Base-by-base conservation (phyloP, 805 yeast genomes). In the Lipomyces japonicus region DNA sequence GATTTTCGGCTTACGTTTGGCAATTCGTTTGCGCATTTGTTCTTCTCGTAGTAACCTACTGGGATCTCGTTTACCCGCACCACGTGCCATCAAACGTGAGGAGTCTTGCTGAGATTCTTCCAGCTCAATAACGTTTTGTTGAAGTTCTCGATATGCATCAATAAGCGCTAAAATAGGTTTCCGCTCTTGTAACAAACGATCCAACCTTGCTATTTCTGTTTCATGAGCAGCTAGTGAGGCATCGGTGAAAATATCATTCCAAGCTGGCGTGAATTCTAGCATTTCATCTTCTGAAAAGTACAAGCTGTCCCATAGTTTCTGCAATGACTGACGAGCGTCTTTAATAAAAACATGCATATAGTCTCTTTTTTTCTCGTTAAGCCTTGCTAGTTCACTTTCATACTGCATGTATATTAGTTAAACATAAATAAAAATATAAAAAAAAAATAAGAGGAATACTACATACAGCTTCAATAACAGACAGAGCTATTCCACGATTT, bases 31-130 rank as follows among this genome's bases (percentile, higher is more conserved):
- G 48, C 97, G 71, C 35, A 81, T 71, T 61, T 76, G 82, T 63
- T 89, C 96, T 64, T 91, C 98, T 50, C 83, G 77, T 50, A 85
- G 72, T 51, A 91, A 70, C 22, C 90, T 82, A 53, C 81, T 82
- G 56, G 91, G 90, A 43, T 67, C 71, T 2, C 68, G 58, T 5
- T 59, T 46, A 2, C 56, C 59, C 5, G 66, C 60, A 5, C 65
- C 61, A 14, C 68, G 82, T 61, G 86, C 79, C 38, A 90, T 72
- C 36, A 89, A 72, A 54, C 97, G 75, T 0, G 91, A 80, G 0
- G 97, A 81, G 64, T 91, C 93, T 61, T 80, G 82, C 1, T 84
- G 76, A 3, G 93, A 80, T 53, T 80, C 84, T 32, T 75, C 82
- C 34, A 93, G 73, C 41, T 77, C 77, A 1, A 65, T 57, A 53